Evolutionary conservation across 2,329 filamentous ascomycete species (phyloP).

Genomic region (Lachnum nothofagi): DNA sequence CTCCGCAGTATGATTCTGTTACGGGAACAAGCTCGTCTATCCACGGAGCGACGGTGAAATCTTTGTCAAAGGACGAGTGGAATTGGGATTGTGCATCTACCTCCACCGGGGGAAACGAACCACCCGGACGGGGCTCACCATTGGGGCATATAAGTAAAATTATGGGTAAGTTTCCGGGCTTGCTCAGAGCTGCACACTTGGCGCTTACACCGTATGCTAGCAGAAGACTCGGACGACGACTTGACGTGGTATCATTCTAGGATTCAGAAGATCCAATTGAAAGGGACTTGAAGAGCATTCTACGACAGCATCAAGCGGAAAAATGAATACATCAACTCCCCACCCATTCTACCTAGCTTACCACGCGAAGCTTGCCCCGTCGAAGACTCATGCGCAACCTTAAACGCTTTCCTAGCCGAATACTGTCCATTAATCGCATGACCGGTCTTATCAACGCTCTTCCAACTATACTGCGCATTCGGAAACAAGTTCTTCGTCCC

Average conservation of each 20-base stretch:
- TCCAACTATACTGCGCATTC: background rate
- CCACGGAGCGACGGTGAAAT: background rate
- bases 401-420: background rate
- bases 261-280: slow-evolving; percentile 2
- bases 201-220: background rate
- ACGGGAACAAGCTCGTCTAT: slow-evolving; percentile 9
- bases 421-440: background rate
- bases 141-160: too few relatives aligned
- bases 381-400: background rate
- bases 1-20: slow-evolving; percentile 7
- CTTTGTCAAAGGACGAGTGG: too few relatives aligned
- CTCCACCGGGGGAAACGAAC: too few relatives aligned
- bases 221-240: slow-evolving; percentile 7
- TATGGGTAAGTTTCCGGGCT: too few relatives aligned
- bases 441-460: background rate
- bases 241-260: slow-evolving; percentile 7
- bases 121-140: too few relatives aligned
- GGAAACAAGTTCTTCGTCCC: background rate
- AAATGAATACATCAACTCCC: too few relatives aligned
- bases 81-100: too few relatives aligned
- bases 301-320: too few relatives aligned
- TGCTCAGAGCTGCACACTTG: too few relatives aligned
- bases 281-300: too few relatives aligned
- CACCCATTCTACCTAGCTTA: too few relatives aligned
- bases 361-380: background rate